Conservation (phyloP, 495 filamentous ascomycete species). For the Antarctomyces pellizariae region DNA sequence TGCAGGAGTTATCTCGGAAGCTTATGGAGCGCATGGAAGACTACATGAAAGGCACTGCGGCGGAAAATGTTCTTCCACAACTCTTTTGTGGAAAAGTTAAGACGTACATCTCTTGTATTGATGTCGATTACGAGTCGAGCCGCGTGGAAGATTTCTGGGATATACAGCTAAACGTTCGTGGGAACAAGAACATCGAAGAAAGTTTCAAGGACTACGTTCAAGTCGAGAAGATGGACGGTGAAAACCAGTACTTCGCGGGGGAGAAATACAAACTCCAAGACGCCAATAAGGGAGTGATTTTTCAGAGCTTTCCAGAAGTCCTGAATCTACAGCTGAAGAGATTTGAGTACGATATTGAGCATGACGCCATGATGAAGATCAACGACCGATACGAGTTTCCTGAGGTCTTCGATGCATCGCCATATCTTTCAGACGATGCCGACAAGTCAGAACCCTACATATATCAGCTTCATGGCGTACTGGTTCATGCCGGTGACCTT, state of each 20-base stretch:
- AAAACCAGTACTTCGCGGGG: constrained; percentile 91
- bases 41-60: constrained; percentile 91
- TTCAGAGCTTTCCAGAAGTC: constrained; percentile 85
- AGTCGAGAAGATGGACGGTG: constrained; percentile 88
- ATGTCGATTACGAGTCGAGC: constrained; percentile 90
- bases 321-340: constrained; percentile 90
- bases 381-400: constrained; percentile 97
- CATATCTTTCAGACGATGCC: constrained; percentile 68
- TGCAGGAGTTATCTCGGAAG: constrained; percentile 88
- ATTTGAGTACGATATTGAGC: constrained; percentile 91
- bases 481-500: constrained; percentile 89
- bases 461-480: constrained; percentile 82
- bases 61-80: constrained; percentile 73
- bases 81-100: constrained; percentile 94
- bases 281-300: constrained; percentile 92
- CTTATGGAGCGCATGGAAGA: constrained; percentile 91
- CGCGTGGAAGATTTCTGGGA: constrained; percentile 97
- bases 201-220: constrained; percentile 93
- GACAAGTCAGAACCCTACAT: constrained; percentile 73
- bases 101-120: constrained; percentile 96
- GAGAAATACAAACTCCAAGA: constrained; percentile 82
- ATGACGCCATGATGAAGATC: constrained; percentile 96
- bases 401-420: constrained; percentile 70
- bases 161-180: constrained; percentile 87
- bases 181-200: constrained; percentile 76